These are phyloP conservation scores for Verticillium albo-atrum DNA, from an alignment of 2,329 filamentous ascomycete species.

Conservation along the genomic window DNA sequence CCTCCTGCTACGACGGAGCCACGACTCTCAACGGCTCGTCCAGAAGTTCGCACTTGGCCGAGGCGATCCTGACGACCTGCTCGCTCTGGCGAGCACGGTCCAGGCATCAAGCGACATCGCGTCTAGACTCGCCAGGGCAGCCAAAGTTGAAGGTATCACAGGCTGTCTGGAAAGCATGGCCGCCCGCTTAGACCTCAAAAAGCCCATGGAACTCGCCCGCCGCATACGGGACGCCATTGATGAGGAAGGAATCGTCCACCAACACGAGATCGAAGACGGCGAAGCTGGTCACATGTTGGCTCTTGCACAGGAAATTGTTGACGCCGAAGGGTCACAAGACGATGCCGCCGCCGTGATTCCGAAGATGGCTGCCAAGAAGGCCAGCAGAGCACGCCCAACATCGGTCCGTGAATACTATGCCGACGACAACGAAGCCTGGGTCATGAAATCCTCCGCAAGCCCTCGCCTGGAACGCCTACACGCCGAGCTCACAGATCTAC, in stretches of 20 bases:
- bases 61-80: slow-evolving; percentile 86
- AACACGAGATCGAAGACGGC: slow-evolving; percentile 72
- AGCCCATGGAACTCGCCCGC: slow-evolving; percentile 63
- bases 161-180: slow-evolving; percentile 41
- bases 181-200: slow-evolving; percentile 59
- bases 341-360: slow-evolving; percentile 44
- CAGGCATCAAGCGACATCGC: slow-evolving; percentile 65
- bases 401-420: slow-evolving; percentile 55
- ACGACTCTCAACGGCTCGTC: slow-evolving; percentile 83
- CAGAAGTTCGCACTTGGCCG: slow-evolving; percentile 92
- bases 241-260: slow-evolving; percentile 80
- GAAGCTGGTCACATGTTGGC: slow-evolving; percentile 67
- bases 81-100: slow-evolving; percentile 79
- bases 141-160: slow-evolving; percentile 8
- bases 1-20: slow-evolving; percentile 65
- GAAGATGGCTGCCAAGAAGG: slow-evolving; percentile 42
- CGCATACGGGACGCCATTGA: slow-evolving; percentile 79
- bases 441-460: slow-evolving; percentile 68
- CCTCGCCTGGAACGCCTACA: slow-evolving; percentile 63
- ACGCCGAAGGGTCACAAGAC: slow-evolving; percentile 59
- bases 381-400: slow-evolving; percentile 37
- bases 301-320: slow-evolving; percentile 68
- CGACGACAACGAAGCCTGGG: slow-evolving; percentile 57
- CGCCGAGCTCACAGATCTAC: slow-evolving; percentile 54
- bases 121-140: slow-evolving; percentile 31